Base-by-base conservation (phyloP, 139 green algal genomes). In the Zygnema circumcarinatum region DNA sequence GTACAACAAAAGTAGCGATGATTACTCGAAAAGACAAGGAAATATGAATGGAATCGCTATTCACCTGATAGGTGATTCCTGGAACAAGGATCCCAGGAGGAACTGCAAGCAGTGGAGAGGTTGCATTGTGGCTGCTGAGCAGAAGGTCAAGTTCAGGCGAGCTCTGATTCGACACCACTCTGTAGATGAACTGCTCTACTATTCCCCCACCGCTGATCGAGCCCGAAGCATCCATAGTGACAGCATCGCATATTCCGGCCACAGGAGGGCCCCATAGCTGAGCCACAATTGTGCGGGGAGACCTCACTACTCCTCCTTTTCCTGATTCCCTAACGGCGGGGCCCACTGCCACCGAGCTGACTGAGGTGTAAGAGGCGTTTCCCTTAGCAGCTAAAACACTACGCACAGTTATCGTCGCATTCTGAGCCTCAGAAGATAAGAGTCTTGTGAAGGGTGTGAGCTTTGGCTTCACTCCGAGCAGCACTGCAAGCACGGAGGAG, bases 201-300 rank as follows among this genome's bases (percentile, higher is more conserved):
- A n/a, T 39, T 78, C 42, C 47, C 21, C 53, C 39, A 38, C 33
- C 20, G 16, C 40, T 39, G 25, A 67, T 31, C 16, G 79, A 76
- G 1, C 2, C 42, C 2, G 79, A 86, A 31, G 79, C 79, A n/a
- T 86, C 79, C 40, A 86, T 39, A 38, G 38, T 29, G 2, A 86
- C 35, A 11, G 42, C 38, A 22, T 86, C 79, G 52, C 79, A 86
- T 29, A 86, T 47, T 3, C 79, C 79, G n/a, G 36, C 52, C 29
- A 68, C 67, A 68, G 2, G 56, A 2, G 29, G 79, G 21, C 40
- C 79, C 22, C 35, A 38, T 40, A 86, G 41, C 1, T 38, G 22
- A 11, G 47, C 79, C 40, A 76, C 3, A 41, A 20, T 78, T 3
- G 33, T 68, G 33, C 79, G 35, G 22, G 79, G 38, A 69, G 33